Evolutionary conservation across 2,329 filamentous ascomycete genomes (phyloP), one percentile per base, ranked within the genome.

Genomic region (Lojkania enalia): DNA sequence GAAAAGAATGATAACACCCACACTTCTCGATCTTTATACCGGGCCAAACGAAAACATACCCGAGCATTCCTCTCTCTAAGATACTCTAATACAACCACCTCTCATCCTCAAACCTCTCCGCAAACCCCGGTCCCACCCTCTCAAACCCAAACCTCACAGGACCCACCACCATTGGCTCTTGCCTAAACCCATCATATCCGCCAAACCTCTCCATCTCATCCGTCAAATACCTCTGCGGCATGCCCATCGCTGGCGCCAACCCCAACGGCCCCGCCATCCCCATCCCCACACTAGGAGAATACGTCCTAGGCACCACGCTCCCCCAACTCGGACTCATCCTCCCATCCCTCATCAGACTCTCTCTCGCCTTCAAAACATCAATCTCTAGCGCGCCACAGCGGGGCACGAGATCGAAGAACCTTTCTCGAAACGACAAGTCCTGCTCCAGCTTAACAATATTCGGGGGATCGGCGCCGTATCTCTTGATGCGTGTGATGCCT

Each of bases 381-480:
- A 58, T 57, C 18, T 60, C 52, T 3, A 63, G 13, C 14, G 55
- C 51, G 2, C 48, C 48, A 20, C 50, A 59, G 3, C 33, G 11
- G 1, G 54, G 48, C 3, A 63, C 15, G 0, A 58, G 38, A 5
- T 58, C 51, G 16, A 48, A 30, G 16, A 62, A 60, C 11, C 52
- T 33, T 5, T 41, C 21, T 15, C 48, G 44, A 21, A 54, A 51
- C 2, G 38, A 11, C 13, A 57, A 38, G 2, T 58, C 52, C 16
- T 36, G 41, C 37, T 61, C 49, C n/a, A 64, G 31, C 38, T 63
- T 63, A 16, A 59, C 39, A 0, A 63, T 41, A 35, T 64, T 63
- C 1, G 49, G 47, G 2, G 48, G 50, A 32, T 60, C 58, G 12
- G 16, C 29, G 2, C 21, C 37, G 11, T 23, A 23, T 11, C 31